Percentiles rank a stretch among this genome's conserved stretches.
Conservation (phyloP, 2,329 filamentous ascomycete species). For the Trichoderma oligosporum region DNA sequence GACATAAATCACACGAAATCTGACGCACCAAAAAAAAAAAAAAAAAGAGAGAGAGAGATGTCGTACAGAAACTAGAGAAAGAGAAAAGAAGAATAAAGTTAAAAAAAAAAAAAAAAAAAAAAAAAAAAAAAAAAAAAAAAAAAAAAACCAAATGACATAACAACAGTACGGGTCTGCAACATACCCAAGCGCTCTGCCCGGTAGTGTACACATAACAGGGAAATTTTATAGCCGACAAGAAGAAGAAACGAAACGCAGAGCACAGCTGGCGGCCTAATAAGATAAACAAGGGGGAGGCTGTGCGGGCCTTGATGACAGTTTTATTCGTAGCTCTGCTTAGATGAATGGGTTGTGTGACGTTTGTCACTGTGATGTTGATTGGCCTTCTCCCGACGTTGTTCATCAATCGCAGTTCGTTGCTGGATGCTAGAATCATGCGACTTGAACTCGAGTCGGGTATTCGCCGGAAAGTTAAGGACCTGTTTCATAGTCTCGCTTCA, state of each 20-base stretch:
- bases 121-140: conserved; percentile 8
- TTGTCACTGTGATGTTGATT: conserved; percentile 45
- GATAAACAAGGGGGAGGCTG: conserved; percentile 4
- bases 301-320: conserved; percentile 1
- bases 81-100: not conserved
- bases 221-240: conserved; percentile 12
- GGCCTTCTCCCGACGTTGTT: conserved; percentile 82
- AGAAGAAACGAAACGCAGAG: conserved; percentile 10
- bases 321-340: conserved; percentile 36
- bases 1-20: conserved; percentile 1
- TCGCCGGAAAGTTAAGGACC: conserved; percentile 76
- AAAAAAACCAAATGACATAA: conserved; percentile 3
- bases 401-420: conserved; percentile 84
- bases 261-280: conserved; percentile 1
- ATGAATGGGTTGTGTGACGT: conserved; percentile 31
- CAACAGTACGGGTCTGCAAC: conserved; percentile 15
- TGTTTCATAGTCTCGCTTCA: conserved; percentile 88
- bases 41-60: no score
- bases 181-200: conserved; percentile 20
- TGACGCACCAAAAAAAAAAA: conserved; percentile 11
- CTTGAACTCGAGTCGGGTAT: conserved; percentile 92
- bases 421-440: conserved; percentile 95
- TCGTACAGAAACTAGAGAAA: not conserved
- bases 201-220: conserved; percentile 18
- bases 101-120: not conserved